Conservation (phyloP, 495 filamentous ascomycete genomes). For the Niebla homalea region DNA sequence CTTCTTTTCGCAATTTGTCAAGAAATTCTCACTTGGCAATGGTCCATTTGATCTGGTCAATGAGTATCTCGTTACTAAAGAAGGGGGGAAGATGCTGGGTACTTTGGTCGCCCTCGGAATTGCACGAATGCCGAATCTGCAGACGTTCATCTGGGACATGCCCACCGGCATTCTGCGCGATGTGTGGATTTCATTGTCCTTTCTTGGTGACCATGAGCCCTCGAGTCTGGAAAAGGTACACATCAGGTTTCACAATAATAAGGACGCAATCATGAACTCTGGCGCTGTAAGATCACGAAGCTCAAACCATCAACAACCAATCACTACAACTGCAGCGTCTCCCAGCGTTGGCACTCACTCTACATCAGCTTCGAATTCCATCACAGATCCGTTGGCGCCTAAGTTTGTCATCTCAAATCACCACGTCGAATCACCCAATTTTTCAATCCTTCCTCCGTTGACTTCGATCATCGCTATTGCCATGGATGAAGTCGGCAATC, state of each 20-base stretch:
- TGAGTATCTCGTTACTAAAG: slow-evolving; percentile 79
- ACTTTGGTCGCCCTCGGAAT: slow-evolving; percentile 80
- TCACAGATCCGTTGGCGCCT: not conserved
- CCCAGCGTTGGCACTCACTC: slow-evolving; percentile 1
- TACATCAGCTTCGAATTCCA: not conserved
- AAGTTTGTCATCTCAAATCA: slow-evolving; percentile 26
- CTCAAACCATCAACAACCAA: slow-evolving; percentile 2
- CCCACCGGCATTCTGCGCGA: slow-evolving; percentile 79
- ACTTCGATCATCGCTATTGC: slow-evolving; percentile 73
- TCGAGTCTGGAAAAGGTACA: slow-evolving; percentile 67
- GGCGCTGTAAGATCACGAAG: slow-evolving; percentile 18
- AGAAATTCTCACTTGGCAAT: slow-evolving; percentile 84
- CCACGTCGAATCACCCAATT: slow-evolving; percentile 69
- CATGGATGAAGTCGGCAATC: slow-evolving; percentile 75
- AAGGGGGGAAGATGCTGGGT: slow-evolving; percentile 86
- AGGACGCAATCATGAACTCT: slow-evolving; percentile 6
- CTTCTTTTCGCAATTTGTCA: slow-evolving; percentile 71
- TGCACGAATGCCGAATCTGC: slow-evolving; percentile 74
- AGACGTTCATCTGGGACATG: slow-evolving; percentile 95
- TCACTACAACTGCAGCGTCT: slow-evolving; percentile 14
- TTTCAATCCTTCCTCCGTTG: slow-evolving; percentile 72
- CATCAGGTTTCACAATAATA: slow-evolving; percentile 84
- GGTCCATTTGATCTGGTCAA: slow-evolving; percentile 71
- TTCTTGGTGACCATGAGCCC: slow-evolving; percentile 49
- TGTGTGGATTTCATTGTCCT: slow-evolving; percentile 73